phyloP scores from a whole-genome alignment of 1,284 basidiomycete genomes.

The Trametes sp. region DNA sequence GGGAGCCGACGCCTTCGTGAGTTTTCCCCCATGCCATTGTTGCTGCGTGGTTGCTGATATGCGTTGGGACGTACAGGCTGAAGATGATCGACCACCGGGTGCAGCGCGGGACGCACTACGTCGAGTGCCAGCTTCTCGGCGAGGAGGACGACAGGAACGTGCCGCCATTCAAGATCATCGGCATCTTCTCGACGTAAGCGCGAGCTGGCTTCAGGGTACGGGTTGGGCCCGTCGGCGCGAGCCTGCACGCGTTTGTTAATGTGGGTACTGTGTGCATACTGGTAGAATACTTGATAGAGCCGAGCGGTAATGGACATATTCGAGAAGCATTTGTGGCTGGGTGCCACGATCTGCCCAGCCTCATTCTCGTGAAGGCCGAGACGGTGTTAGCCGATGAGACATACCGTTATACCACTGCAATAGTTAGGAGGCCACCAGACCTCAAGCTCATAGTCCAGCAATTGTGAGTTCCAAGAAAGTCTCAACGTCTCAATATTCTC shows the following conservation, averaged over 20 bases:
- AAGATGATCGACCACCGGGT: constrained; percentile 84
- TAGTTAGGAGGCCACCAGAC: too few species aligned
- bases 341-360: too few species aligned
- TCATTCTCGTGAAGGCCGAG: too few species aligned
- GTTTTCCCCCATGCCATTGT: constrained; percentile 35
- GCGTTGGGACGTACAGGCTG: constrained; percentile 53
- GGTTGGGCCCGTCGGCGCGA: constrained; percentile 17
- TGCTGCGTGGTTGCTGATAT: neutral
- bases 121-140: constrained; percentile 84
- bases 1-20: constrained; percentile 60
- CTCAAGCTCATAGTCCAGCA: too few species aligned
- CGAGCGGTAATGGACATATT: constrained; percentile 9
- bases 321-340: neutral
- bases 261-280: neutral
- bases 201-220: constrained; percentile 15
- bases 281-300: neutral
- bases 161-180: constrained; percentile 85
- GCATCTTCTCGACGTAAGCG: constrained; percentile 74
- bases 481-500: neutral
- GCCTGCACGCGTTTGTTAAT: neutral
- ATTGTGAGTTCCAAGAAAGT: too few species aligned
- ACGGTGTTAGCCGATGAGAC: too few species aligned
- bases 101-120: constrained; percentile 80
- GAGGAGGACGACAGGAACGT: constrained; percentile 76
- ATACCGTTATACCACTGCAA: too few species aligned